Conservation (phyloP, 2,329 filamentous ascomycete species). For the Talaromyces sp. region DNA sequence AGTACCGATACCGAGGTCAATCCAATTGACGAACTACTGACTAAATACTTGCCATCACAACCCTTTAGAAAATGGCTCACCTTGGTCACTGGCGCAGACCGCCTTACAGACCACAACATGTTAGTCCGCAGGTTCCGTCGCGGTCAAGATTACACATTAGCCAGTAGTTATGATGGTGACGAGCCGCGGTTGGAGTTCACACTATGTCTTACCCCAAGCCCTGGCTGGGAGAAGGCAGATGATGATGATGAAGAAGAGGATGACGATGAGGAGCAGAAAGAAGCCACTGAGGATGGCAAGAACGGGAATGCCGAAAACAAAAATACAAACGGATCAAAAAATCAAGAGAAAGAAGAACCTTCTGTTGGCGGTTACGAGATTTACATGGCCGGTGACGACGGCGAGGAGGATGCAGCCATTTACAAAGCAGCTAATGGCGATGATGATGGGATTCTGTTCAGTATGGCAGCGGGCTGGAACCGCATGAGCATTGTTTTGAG, state of each 20-base stretch:
- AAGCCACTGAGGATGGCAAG: constrained; percentile 16
- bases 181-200: constrained; percentile 79
- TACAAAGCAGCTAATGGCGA: constrained; percentile 71
- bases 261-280: constrained; percentile 28
- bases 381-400: constrained; percentile 81
- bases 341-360: constrained; percentile 30
- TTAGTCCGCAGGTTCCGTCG: constrained; percentile 82
- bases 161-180: constrained; percentile 69
- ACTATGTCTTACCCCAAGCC: constrained; percentile 75
- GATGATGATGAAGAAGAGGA: constrained; percentile 49
- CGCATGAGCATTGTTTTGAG: constrained; percentile 83
- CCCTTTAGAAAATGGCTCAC: constrained; percentile 88
- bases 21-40: constrained; percentile 70
- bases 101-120: constrained; percentile 66
- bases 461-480: constrained; percentile 73
- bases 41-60: constrained; percentile 74
- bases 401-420: constrained; percentile 60
- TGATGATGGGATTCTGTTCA: constrained; percentile 69
- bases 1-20: constrained; percentile 27
- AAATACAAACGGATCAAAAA: constrained; percentile 17
- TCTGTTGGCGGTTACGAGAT: constrained; percentile 56
- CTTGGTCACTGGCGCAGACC: constrained; percentile 66
- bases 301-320: constrained; percentile 27
- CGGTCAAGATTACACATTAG: constrained; percentile 86
- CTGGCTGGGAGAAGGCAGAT: constrained; percentile 74